Percentiles rank a stretch among this genome's conserved stretches.
Evolutionary conservation across 2,329 filamentous ascomycete species (phyloP).

Genomic region (Neofusicoccum kwambonambiense): DNA sequence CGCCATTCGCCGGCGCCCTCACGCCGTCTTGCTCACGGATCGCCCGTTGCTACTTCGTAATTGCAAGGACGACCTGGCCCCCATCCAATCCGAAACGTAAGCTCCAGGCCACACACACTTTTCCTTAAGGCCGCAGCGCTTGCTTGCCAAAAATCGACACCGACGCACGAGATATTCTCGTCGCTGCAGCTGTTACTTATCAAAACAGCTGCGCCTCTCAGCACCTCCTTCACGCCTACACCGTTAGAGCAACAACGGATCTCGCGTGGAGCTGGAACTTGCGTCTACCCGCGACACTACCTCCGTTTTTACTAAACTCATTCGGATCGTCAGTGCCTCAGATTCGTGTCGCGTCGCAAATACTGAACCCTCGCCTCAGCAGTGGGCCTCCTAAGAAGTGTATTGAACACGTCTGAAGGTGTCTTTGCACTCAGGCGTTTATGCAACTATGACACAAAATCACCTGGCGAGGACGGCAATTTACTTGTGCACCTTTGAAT

Average conservation of each 20-base stretch:
- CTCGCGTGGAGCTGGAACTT: neutral
- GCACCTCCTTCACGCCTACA: neutral
- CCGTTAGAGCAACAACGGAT: neutral
- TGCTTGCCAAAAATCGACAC: neutral
- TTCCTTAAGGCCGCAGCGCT: neutral
- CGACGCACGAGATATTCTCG: neutral
- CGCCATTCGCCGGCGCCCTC: neutral
- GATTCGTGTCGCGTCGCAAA: neutral
- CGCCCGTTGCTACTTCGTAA: neutral
- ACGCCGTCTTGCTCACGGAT: conserved; percentile 4
- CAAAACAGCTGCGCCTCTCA: neutral
- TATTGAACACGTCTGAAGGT: neutral
- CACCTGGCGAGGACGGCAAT: neutral
- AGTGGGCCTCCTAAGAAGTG: neutral
- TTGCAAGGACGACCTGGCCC: conserved; percentile 4
- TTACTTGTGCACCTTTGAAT: neutral
- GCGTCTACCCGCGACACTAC: neutral
- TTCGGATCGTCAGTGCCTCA: neutral
- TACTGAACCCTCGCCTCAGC: neutral
- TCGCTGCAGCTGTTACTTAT: neutral
- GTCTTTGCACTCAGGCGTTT: neutral
- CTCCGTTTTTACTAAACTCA: neutral
- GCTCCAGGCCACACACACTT: neutral
- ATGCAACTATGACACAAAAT: neutral
- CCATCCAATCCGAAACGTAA: neutral